Evolutionary conservation across 768 basidiomycete species (phyloP).

Genomic region (Leucocoprinus birnbaumii): DNA sequence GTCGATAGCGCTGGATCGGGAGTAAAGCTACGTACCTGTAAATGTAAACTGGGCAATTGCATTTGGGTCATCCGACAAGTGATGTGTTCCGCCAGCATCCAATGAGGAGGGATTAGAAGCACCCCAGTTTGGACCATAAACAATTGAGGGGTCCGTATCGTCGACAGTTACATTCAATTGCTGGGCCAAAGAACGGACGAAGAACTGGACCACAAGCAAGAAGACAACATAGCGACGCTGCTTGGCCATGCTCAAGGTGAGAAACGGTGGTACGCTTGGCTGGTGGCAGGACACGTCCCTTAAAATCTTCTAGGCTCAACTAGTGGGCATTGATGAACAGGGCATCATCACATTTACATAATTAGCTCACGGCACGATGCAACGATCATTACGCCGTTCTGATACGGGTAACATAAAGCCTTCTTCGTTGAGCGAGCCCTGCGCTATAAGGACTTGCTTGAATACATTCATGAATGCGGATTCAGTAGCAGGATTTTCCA

Average conservation of each 20-base stretch:
- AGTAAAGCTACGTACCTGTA: constrained; percentile 1
- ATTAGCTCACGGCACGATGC: neutral
- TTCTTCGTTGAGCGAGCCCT: no score
- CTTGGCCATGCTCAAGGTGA: neutral
- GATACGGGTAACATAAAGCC: no score
- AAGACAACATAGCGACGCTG: neutral
- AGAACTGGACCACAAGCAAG: neutral
- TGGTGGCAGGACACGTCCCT: neutral
- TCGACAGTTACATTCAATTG: constrained; percentile 12
- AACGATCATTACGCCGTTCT: neutral
- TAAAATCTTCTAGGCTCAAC: neutral
- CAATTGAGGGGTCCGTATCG: constrained; percentile 6
- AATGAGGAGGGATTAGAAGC: neutral
- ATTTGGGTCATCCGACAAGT: neutral
- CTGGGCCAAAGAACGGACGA: neutral
- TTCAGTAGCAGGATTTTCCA: no score
- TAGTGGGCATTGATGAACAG: neutral
- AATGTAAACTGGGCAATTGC: constrained; percentile 10
- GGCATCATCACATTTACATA: neutral
- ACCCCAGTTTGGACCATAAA: constrained; percentile 2
- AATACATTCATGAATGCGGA: no score
- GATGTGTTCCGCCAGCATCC: neutral
- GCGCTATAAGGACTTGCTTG: no score
- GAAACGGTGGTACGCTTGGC: neutral
- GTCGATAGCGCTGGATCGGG: neutral